Base-by-base conservation (phyloP, 495 filamentous ascomycete genomes). In the Astrocystis sublimbata region DNA sequence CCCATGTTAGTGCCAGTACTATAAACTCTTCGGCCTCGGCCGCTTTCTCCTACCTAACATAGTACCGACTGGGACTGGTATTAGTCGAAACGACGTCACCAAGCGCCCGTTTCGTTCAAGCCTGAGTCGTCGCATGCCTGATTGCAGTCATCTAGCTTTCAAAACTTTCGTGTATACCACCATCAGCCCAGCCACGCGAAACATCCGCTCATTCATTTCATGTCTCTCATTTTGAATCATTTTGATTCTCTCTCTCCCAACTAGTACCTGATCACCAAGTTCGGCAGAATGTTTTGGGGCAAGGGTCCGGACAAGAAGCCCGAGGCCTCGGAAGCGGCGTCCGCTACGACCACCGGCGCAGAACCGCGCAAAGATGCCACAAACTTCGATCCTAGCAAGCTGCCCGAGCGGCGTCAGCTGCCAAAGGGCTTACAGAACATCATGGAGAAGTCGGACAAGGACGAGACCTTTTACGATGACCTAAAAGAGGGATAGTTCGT, bases 401-500 rank as follows among this genome's bases (percentile, higher is more conserved):
- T 85, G 6, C 78, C 86, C 12, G 69, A 84, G 17, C 74, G 78
- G 30, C 80, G 85, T 67, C 85, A 85, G 71, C 86, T 96, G 6
- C 87, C 91, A 4, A 75, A 82, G 15, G 79, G 81, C 13, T 75
- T 93, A 6, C 91, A 96, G 68, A 87, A 85, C 42, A 85, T 90
- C 6, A 78, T 93, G 3, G 82, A 81, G 40, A 77, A 81, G 65
- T 52, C 68, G 0, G 90, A 96, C 64, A 84, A 81, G 36, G 87
- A 96, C 2, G 91, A 92, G 17, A 86, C 84, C 46, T 87, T 93
- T 62, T 90, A 89, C 72, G 89, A 93, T 59, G 83, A 90, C 64
- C 75, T 96, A 10, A 88, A 88, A 66, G 84, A 89, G 55, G 87
- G 90, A 75, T 91, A 87, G 91, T 96, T 85, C 62, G 92, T 89